Evolutionary conservation across 306 rosid genomes (phyloP).

Genomic region (Spatholobus suberectus): DNA sequence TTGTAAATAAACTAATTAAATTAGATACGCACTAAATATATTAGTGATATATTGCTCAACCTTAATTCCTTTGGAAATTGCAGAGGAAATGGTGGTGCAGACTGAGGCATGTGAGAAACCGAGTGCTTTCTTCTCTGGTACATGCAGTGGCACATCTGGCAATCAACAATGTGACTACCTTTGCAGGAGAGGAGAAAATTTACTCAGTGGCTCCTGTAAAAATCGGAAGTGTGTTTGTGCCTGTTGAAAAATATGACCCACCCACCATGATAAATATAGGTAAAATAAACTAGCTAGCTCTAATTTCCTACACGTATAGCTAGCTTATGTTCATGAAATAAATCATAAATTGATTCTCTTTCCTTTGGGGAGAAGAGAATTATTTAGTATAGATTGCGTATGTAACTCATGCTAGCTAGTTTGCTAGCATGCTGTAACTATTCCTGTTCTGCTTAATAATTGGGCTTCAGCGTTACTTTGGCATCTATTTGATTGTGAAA

Average conservation of each 20-base stretch:
- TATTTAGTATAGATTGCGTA: not conserved
- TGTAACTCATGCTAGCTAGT: not conserved
- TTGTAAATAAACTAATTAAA: no score
- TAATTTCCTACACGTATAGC: not conserved
- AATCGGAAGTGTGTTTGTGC: slow-evolving; percentile 27
- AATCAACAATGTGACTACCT: not conserved
- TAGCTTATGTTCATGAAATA: slow-evolving; percentile 25
- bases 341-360: not conserved
- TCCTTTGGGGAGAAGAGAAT: not conserved
- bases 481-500: no score
- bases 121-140: slow-evolving; percentile 25
- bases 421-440: not conserved
- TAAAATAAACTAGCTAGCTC: not conserved
- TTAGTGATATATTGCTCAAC: no score
- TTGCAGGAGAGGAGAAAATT: slow-evolving; percentile 34
- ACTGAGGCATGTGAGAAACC: slow-evolving; percentile 41
- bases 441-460: no score
- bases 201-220: slow-evolving; percentile 35
- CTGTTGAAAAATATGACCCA: not conserved
- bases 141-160: slow-evolving; percentile 1
- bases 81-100: slow-evolving; percentile 37
- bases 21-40: no score
- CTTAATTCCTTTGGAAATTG: not conserved
- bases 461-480: no score
- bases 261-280: not conserved